phyloP scores from a whole-genome alignment of 257 asterid genomes.

The Thymus quinquecostatus region DNA sequence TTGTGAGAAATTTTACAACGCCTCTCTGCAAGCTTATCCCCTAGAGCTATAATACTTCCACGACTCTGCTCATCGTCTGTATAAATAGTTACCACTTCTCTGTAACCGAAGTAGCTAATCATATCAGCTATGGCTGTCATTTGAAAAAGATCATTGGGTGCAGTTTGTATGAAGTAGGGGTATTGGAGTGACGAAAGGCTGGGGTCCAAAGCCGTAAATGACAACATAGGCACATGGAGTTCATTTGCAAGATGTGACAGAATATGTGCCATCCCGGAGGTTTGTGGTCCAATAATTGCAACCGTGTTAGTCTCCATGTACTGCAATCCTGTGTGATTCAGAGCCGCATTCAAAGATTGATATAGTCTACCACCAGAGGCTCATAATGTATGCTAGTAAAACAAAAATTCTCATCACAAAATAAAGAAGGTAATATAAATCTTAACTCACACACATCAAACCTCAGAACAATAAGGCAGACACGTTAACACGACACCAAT shows the following conservation, averaged over 20 bases:
- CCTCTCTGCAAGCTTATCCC: conserved; percentile 62
- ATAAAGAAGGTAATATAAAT: not conserved
- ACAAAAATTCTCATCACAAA: conserved; percentile 1
- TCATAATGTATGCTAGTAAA: not conserved
- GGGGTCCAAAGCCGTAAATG: conserved; percentile 85
- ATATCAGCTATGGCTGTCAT: conserved; percentile 82
- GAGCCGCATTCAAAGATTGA: not conserved
- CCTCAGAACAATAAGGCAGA: not conserved
- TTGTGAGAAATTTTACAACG: conserved; percentile 67
- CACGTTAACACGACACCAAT: not conserved
- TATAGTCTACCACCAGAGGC: not conserved
- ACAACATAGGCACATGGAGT: conserved; percentile 84
- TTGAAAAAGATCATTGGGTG: conserved; percentile 71
- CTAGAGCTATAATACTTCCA: conserved; percentile 58
- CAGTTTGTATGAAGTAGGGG: conserved; percentile 82
- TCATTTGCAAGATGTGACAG: conserved; percentile 81
- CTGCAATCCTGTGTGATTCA: conserved; percentile 56
- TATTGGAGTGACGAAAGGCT: conserved; percentile 75
- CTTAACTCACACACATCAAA: not conserved
- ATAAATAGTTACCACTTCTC: conserved; percentile 59
- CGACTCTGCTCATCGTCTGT: conserved; percentile 76
- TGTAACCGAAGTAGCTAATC: conserved; percentile 59
- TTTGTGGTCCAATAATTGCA: conserved; percentile 89
- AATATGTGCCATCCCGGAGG: conserved; percentile 76
- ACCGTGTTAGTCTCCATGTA: conserved; percentile 71